Percentiles rank a stretch among this genome's conserved stretches.
These are phyloP conservation scores for Entelexis paramagnoliae DNA, from an alignment of 1,139 yeast species.

Conservation along the genomic window DNA sequence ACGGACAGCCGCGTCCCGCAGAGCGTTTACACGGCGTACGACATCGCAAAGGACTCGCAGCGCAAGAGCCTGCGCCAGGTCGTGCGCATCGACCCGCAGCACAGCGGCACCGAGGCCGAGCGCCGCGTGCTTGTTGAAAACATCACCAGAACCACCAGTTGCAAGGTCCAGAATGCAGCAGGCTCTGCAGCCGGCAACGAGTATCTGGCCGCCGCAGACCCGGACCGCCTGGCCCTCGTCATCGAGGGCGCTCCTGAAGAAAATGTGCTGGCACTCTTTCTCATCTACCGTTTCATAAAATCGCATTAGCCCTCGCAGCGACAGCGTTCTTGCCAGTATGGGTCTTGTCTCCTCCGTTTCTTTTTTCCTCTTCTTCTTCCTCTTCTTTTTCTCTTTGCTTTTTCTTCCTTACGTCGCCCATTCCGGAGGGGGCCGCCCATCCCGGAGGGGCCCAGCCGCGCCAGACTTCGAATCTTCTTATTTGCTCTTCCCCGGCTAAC, in stretches of 20 bases:
- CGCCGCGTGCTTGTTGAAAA: constrained; percentile 17
- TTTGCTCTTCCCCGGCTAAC: too few relatives aligned
- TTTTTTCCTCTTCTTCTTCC: too few relatives aligned
- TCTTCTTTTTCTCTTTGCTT: too few relatives aligned
- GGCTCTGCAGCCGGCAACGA: not conserved
- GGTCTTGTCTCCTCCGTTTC: too few relatives aligned
- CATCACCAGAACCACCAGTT: constrained; percentile 19
- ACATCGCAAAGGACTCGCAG: constrained; percentile 21
- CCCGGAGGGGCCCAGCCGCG: too few relatives aligned
- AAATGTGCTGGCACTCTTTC: constrained; percentile 64
- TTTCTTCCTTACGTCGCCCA: too few relatives aligned
- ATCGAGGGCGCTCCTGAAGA: constrained; percentile 61
- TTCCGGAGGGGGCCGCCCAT: too few relatives aligned
- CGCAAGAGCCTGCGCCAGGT: constrained; percentile 21
- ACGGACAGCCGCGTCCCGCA: constrained; percentile 8
- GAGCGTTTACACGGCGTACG: constrained; percentile 22
- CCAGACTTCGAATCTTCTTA: too few relatives aligned
- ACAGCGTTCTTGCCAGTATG: too few relatives aligned
- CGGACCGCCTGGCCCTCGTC: constrained; percentile 50
- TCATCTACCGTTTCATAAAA: constrained; percentile 65
- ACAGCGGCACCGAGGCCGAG: constrained; percentile 2
- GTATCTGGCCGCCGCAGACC: constrained; percentile 14
- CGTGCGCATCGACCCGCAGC: constrained; percentile 13
- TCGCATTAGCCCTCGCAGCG: not conserved
- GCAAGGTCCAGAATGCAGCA: constrained; percentile 41